Percentiles rank a stretch among this genome's conserved stretches.
These are phyloP conservation scores for Solanum bulbocastanum DNA, from an alignment of 257 asterid species.

Conservation along the genomic window DNA sequence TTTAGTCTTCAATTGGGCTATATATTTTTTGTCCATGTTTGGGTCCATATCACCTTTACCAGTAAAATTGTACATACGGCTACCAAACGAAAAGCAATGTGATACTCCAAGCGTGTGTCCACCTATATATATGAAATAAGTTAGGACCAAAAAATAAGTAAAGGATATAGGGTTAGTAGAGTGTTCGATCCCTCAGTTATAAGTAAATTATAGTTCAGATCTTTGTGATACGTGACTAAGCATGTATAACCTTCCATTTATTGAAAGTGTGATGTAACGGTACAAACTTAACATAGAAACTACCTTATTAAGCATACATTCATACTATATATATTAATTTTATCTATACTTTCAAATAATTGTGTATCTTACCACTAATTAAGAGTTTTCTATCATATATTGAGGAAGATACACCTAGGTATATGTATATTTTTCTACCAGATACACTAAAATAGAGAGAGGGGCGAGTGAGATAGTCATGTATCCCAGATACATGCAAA, in stretches of 20 bases:
- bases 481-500: too few relatives aligned
- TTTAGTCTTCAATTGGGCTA: neutral
- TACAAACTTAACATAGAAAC: neutral
- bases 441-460: too few relatives aligned
- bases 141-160: neutral
- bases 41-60: neutral
- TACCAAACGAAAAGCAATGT: neutral
- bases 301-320: too few relatives aligned
- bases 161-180: neutral
- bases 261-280: neutral
- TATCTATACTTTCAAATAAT: too few relatives aligned
- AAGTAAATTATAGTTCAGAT: neutral
- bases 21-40: neutral
- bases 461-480: neutral
- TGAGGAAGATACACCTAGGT: rapidly evolving
- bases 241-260: neutral
- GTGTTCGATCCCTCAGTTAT: neutral
- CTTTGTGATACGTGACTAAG: neutral
- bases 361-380: rapidly evolving
- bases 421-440: too few relatives aligned
- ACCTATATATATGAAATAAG: neutral
- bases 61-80: neutral
- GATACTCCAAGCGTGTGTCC: neutral
- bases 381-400: neutral
- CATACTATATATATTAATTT: too few relatives aligned